Conservation (phyloP, 805 yeast genomes). For the Lipomyces kockii region DNA sequence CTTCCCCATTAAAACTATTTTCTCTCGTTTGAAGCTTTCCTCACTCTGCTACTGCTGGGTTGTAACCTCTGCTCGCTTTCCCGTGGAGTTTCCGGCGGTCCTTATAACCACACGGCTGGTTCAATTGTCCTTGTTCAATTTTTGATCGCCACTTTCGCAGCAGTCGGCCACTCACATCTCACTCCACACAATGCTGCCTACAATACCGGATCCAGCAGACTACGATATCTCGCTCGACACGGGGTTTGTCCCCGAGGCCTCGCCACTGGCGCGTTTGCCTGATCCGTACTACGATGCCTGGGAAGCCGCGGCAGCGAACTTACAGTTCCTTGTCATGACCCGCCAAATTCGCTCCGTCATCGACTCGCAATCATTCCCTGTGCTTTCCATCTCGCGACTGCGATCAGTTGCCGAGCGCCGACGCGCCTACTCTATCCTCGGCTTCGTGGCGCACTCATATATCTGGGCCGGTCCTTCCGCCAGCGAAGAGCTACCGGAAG, state of each 20-base stretch:
- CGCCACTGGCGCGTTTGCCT: constrained; percentile 66
- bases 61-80: no score
- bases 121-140: neutral
- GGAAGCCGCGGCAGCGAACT: constrained; percentile 68
- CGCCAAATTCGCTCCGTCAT: constrained; percentile 63
- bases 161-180: neutral
- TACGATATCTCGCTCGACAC: constrained; percentile 71
- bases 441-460: constrained; percentile 85
- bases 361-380: constrained; percentile 54
- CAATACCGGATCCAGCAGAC: constrained; percentile 59
- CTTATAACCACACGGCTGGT: no score
- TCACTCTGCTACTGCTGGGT: no score
- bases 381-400: constrained; percentile 56
- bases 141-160: neutral
- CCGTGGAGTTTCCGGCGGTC: no score
- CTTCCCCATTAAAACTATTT: no score
- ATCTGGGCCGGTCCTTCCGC: constrained; percentile 81
- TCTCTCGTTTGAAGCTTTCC: no score
- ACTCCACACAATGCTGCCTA: constrained; percentile 31
- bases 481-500: constrained; percentile 60
- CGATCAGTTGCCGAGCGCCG: constrained; percentile 58
- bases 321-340: constrained; percentile 77
- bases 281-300: constrained; percentile 70
- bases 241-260: constrained; percentile 77
- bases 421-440: constrained; percentile 79